Evolutionary conservation across 2,329 filamentous ascomycete species (phyloP).

Genomic region (Graphiopsis chlorocephala): DNA sequence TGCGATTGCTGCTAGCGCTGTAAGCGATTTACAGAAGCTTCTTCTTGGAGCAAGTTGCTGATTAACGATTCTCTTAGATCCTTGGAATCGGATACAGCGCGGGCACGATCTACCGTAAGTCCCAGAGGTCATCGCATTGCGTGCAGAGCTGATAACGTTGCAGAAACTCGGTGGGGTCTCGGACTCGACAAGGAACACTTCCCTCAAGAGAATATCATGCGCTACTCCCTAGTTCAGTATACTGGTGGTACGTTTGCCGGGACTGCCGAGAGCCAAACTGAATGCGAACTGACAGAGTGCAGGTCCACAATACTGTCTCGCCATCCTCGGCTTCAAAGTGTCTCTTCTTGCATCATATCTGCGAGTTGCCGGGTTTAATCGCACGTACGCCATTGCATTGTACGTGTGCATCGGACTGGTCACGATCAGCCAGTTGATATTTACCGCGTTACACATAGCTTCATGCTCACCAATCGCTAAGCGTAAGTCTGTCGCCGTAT

Average conservation of each 20-base stretch:
- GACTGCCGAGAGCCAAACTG: neutral
- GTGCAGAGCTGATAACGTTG: neutral
- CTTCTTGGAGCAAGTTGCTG: neutral
- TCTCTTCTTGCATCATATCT: conserved; percentile 19
- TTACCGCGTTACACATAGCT: conserved; percentile 17
- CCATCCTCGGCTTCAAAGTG: conserved; percentile 21
- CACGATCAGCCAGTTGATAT: conserved; percentile 17
- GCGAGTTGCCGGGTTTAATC: conserved; percentile 19
- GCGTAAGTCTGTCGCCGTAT: neutral
- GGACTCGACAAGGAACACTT: conserved; percentile 11
- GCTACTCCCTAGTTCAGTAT: conserved; percentile 18
- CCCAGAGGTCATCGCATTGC: neutral
- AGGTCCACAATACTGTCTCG: conserved; percentile 20
- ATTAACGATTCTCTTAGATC: neutral
- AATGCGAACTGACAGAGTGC: neutral
- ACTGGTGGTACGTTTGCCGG: conserved; percentile 6
- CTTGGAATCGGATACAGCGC: conserved; percentile 18
- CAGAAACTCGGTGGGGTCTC: conserved; percentile 19
- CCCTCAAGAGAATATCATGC: conserved; percentile 13
- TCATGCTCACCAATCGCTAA: conserved; percentile 19
- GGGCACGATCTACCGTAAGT: conserved; percentile 16
- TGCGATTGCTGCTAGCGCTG: neutral
- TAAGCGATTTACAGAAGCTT: neutral
- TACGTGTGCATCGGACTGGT: conserved; percentile 17
- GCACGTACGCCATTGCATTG: conserved; percentile 14